phyloP scores from a whole-genome alignment of 2,329 filamentous ascomycete genomes.

The Arthrobotrys entomopaga region DNA sequence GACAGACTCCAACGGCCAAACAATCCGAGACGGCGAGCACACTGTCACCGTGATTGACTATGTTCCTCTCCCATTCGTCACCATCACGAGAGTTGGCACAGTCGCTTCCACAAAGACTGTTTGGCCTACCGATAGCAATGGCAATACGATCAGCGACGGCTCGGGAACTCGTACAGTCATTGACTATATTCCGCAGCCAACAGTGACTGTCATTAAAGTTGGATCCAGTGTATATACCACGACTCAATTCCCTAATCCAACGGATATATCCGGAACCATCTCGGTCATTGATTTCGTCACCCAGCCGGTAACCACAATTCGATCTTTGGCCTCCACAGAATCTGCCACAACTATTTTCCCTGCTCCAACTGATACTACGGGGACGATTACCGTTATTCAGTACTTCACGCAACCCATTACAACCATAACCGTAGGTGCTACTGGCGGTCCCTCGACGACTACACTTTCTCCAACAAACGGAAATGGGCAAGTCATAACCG shows the following conservation, averaged over 20 bases:
- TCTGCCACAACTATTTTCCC: conserved; percentile 16
- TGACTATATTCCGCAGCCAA: conserved; percentile 5
- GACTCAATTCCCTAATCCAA: conserved; percentile 6
- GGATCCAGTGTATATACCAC: background rate
- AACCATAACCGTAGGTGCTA: background rate
- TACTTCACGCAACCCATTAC: conserved; percentile 9
- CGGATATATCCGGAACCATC: conserved; percentile 1
- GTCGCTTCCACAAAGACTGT: background rate
- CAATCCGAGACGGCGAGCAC: background rate
- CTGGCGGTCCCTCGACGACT: background rate
- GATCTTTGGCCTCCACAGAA: background rate
- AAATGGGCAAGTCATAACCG: background rate
- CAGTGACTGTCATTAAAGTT: conserved; percentile 6
- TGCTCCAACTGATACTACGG: conserved; percentile 2
- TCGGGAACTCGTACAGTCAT: background rate
- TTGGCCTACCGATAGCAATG: background rate
- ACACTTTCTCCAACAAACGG: conserved; percentile 1
- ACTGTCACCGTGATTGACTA: conserved; percentile 6
- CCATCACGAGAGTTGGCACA: conserved; percentile 3
- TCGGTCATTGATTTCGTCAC: conserved; percentile 3
- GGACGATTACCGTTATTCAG: conserved; percentile 24
- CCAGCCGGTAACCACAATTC: conserved; percentile 5
- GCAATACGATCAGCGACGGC: background rate
- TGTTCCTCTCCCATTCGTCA: background rate
- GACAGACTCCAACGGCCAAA: background rate